phyloP scores from a whole-genome alignment of 2,329 filamentous ascomycete genomes.

The Leptodontidium sp. region DNA sequence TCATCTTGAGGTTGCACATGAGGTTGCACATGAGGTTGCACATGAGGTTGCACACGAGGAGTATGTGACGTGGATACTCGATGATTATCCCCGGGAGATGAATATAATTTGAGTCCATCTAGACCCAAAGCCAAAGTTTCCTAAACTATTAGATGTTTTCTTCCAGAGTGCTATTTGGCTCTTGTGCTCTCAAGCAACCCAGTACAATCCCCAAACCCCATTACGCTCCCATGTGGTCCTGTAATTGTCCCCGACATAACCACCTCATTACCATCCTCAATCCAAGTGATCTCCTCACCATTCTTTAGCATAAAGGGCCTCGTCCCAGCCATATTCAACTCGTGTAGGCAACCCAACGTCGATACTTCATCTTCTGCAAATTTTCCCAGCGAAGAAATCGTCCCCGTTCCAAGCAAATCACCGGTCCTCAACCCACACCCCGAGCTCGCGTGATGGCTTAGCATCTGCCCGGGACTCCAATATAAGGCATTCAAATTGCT shows the following conservation, averaged over 20 bases:
- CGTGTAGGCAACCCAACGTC: constrained; percentile 47
- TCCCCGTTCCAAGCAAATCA: constrained; percentile 54
- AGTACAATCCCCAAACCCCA: constrained; percentile 42
- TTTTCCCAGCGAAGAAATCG: constrained; percentile 47
- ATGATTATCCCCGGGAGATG: too few relatives aligned
- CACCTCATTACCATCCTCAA: constrained; percentile 52
- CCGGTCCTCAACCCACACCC: constrained; percentile 50
- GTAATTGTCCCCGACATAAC: constrained; percentile 19
- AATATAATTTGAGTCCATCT: too few relatives aligned
- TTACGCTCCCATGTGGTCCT: constrained; percentile 31
- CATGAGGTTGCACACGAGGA: too few relatives aligned
- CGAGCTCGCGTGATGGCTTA: constrained; percentile 49
- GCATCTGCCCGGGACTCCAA: constrained; percentile 51
- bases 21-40: too few relatives aligned
- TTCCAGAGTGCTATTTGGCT: not conserved
- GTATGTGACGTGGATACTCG: too few relatives aligned
- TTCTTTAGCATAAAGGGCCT: not conserved
- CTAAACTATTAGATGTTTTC: too few relatives aligned
- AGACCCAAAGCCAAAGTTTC: too few relatives aligned
- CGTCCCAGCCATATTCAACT: constrained; percentile 44
- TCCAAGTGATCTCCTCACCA: constrained; percentile 43
- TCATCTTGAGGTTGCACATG: too few relatives aligned
- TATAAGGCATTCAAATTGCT: constrained; percentile 48
- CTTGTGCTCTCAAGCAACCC: constrained; percentile 20
- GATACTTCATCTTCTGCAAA: constrained; percentile 53